Evolutionary conservation across 345 rosid genomes (phyloP).

Genomic region (Salix koriyanagi): DNA sequence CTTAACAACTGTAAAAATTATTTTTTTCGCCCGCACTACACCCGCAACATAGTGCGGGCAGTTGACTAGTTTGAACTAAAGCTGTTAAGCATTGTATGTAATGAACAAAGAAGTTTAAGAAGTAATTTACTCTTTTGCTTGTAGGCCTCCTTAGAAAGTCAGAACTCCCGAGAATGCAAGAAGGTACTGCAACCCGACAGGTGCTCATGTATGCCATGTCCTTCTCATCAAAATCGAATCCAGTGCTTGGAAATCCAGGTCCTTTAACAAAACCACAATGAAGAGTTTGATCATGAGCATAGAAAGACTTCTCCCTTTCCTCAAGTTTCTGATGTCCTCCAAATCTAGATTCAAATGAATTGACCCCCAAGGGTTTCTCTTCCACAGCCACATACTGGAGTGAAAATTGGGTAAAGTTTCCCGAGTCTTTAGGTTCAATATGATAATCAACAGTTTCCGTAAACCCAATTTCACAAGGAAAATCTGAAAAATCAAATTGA

Average conservation of each 20-base stretch:
- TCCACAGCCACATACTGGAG: conserved; percentile 53
- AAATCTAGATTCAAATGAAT: conserved; percentile 47
- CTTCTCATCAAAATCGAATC: conserved; percentile 57
- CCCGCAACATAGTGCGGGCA: too few relatives aligned
- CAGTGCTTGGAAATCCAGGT: conserved; percentile 41
- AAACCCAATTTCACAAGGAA: conserved; percentile 59
- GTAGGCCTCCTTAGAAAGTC: conserved; percentile 90
- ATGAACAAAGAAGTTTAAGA: not conserved
- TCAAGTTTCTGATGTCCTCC: conserved; percentile 78
- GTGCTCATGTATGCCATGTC: conserved; percentile 69
- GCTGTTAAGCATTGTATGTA: not conserved
- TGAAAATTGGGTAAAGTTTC: conserved; percentile 51
- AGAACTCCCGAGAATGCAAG: conserved; percentile 93
- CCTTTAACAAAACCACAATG: conserved; percentile 88
- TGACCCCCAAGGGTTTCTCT: conserved; percentile 22
- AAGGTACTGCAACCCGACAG: conserved; percentile 71
- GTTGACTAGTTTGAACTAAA: not conserved
- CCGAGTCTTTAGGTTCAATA: conserved; percentile 46
- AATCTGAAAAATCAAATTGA: conserved; percentile 44
- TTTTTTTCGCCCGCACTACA: too few relatives aligned
- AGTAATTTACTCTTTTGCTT: conserved; percentile 48
- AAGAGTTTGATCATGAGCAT: conserved; percentile 58
- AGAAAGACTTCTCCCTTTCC: conserved; percentile 72
- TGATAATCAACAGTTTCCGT: conserved; percentile 45
- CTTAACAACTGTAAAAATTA: too few relatives aligned